phyloP scores from a whole-genome alignment of 371 early-diverging fungal genomes.

The Catenaria anguillulae region DNA sequence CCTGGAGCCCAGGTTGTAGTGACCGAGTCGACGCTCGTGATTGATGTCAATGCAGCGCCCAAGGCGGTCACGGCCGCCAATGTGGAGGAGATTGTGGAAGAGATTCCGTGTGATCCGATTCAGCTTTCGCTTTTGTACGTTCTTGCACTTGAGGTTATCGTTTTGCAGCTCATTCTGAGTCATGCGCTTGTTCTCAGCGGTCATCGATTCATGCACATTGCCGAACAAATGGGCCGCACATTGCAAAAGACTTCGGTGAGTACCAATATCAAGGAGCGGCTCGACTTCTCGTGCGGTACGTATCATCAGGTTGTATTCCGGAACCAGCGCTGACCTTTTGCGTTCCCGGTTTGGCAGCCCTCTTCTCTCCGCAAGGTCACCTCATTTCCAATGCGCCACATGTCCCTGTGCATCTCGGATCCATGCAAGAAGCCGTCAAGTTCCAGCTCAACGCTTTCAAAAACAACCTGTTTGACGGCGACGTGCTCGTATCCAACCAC shows the following conservation, averaged over 20 bases:
- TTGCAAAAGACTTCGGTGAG: conserved; percentile 86
- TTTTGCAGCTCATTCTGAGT: too few species aligned
- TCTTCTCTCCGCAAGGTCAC: background rate
- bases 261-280: conserved; percentile 92
- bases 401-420: conserved; percentile 87
- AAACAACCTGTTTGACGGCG: conserved; percentile 44
- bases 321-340: too few species aligned
- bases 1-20: conserved; percentile 58
- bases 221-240: conserved; percentile 93
- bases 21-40: conserved; percentile 57
- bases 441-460: conserved; percentile 71
- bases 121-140: conserved; percentile 78
- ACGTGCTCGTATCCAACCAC: conserved; percentile 89
- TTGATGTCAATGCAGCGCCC: conserved; percentile 21
- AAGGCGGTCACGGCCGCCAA: conserved; percentile 32
- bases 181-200: too few species aligned
- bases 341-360: too few species aligned
- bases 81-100: too few species aligned
- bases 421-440: conserved; percentile 80
- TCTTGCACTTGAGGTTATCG: too few species aligned
- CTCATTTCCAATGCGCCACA: conserved; percentile 56
- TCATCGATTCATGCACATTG: conserved; percentile 94
- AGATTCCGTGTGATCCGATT: conserved; percentile 47
- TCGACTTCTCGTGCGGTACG: conserved; percentile 93
- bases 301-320: too few species aligned